These are phyloP conservation scores for Lycium ferocissimum DNA, from an alignment of 257 asterid species.

Conservation along the genomic window DNA sequence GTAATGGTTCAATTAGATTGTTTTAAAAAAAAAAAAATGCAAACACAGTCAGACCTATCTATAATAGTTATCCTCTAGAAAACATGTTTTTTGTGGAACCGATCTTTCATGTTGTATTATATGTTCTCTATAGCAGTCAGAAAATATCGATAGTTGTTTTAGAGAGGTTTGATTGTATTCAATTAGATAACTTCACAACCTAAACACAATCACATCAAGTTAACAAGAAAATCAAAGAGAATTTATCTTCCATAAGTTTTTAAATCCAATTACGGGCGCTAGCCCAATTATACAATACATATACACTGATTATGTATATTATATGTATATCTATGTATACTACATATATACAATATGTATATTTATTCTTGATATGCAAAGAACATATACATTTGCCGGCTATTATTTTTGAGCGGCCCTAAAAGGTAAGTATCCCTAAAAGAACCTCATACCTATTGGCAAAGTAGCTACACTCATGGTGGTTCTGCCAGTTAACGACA, in stretches of 20 bases:
- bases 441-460: conserved; percentile 44
- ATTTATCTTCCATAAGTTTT: neutral
- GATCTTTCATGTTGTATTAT: neutral
- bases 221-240: neutral
- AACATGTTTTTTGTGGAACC: neutral
- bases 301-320: no score
- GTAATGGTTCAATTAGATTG: conserved; percentile 69
- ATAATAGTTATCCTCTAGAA: no score
- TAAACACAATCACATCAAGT: neutral
- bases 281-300: no score
- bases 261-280: neutral
- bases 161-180: neutral
- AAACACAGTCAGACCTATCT: neutral
- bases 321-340: no score
- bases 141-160: no score
- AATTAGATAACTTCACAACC: neutral
- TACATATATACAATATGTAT: no score
- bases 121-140: no score
- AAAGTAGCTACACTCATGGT: conserved; percentile 38
- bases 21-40: conserved; percentile 60
- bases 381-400: no score
- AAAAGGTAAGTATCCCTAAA: no score
- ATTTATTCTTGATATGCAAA: no score
- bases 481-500: conserved; percentile 49
- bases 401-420: no score